A percentile compares a stretch with the other conserved stretches of the same genome.
Evolutionary conservation across 176 grass and related monocot species (phyloP).

Genomic region (bread wheat (Triticum aestivum)): DNA sequence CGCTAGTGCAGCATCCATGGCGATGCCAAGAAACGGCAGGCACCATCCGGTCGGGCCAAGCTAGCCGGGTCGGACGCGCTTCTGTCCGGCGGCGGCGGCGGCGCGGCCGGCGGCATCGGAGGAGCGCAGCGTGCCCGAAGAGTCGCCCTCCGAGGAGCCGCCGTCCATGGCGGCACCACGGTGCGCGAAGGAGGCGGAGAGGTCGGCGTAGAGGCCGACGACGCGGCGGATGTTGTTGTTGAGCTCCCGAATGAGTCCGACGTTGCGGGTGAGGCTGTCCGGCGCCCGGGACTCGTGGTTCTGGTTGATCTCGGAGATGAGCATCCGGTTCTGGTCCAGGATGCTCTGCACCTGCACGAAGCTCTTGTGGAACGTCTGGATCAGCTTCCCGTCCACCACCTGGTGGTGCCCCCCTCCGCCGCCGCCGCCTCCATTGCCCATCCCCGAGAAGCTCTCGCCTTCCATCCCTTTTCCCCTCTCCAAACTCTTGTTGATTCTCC

Average conservation of each 20-base stretch:
- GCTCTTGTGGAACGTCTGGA: conserved; percentile 83
- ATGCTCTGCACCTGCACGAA: conserved; percentile 86
- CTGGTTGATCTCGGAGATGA: conserved; percentile 88
- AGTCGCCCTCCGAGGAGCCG: conserved; percentile 63
- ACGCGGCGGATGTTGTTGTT: conserved; percentile 87
- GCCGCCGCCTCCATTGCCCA: conserved; percentile 41
- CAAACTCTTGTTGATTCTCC: background rate
- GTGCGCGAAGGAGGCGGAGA: conserved; percentile 60
- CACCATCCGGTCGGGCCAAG: background rate
- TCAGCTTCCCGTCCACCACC: conserved; percentile 49
- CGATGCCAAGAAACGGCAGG: background rate
- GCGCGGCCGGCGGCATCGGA: conserved; percentile 14
- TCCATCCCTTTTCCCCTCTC: conserved; percentile 34
- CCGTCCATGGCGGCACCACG: conserved; percentile 38
- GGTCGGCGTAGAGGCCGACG: conserved; percentile 69
- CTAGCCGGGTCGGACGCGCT: conserved; percentile 48
- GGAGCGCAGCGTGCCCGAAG: conserved; percentile 51
- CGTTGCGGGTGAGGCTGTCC: conserved; percentile 65
- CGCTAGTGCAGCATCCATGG: background rate
- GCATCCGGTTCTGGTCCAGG: conserved; percentile 74
- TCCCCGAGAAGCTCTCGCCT: conserved; percentile 64
- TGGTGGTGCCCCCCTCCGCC: background rate
- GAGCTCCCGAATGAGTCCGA: conserved; percentile 78
- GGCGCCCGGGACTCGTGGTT: conserved; percentile 70
- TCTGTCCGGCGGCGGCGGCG: conserved; percentile 26